Evolutionary conservation across 2,329 filamentous ascomycete species (phyloP).

Genomic region (Atkinsonella texensis): DNA sequence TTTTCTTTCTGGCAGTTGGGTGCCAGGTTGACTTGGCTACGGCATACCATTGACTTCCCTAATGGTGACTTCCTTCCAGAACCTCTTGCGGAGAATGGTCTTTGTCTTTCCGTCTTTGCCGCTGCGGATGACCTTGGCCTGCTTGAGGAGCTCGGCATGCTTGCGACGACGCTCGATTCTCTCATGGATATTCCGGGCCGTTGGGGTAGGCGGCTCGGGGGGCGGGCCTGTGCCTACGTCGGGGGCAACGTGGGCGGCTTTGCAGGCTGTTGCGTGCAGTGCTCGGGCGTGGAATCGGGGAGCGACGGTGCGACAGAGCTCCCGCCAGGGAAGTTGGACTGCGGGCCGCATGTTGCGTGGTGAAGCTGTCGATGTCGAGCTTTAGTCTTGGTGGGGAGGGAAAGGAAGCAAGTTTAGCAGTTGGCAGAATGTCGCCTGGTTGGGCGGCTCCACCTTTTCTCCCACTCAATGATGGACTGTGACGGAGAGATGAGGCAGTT

Average conservation of each 20-base stretch:
- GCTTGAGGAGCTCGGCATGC: conserved; percentile 43
- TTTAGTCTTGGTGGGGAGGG: background rate
- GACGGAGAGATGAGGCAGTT: too few species aligned
- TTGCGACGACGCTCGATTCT: conserved; percentile 38
- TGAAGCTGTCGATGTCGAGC: background rate
- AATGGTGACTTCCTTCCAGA: conserved; percentile 79
- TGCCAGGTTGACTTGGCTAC: background rate
- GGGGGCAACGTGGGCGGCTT: conserved; percentile 36
- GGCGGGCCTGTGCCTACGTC: conserved; percentile 47
- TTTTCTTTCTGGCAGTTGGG: background rate
- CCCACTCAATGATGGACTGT: background rate
- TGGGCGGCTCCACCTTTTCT: background rate
- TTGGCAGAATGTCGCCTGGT: background rate
- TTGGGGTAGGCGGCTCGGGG: conserved; percentile 39
- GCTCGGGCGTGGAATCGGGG: conserved; percentile 12
- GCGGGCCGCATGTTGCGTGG: conserved; percentile 27
- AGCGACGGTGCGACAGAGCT: conserved; percentile 16
- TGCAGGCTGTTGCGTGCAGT: conserved; percentile 21
- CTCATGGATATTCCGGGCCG: conserved; percentile 26
- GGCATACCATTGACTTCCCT: conserved; percentile 49
- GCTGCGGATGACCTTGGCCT: conserved; percentile 35
- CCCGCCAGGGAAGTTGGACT: conserved; percentile 26
- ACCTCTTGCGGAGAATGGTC: conserved; percentile 50
- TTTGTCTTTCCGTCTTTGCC: conserved; percentile 26
- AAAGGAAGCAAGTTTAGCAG: background rate